Evolutionary conservation across 108 stramenopile species (phyloP).

Genomic region (Licmophora abbreviata): DNA sequence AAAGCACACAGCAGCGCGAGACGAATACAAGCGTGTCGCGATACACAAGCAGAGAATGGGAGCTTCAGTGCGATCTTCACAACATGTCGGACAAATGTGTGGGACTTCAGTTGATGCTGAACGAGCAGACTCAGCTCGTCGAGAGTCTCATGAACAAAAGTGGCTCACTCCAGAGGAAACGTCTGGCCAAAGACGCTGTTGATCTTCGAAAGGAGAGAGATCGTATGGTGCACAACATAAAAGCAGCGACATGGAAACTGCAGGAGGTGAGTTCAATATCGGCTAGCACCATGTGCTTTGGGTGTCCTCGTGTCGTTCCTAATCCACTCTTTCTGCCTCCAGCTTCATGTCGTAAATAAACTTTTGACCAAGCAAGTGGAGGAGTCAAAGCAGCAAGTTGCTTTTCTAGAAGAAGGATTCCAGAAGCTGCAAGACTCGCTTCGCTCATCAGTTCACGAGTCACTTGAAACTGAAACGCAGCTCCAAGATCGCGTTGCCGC

Average conservation of each 20-base stretch:
- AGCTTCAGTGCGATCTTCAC: conserved; percentile 9
- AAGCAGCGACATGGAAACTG: conserved; percentile 16
- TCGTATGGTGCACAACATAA: conserved; percentile 4
- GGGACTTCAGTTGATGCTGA: conserved; percentile 9
- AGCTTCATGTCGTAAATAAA: conserved; percentile 15
- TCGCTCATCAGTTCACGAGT: conserved; percentile 7
- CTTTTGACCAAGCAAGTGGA: conserved; percentile 6
- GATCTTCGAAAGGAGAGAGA: conserved; percentile 8
- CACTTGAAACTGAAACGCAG: conserved; percentile 4
- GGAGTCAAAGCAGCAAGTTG: conserved; percentile 7
- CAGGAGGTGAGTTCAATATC: conserved; percentile 9
- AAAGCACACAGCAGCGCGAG: no score
- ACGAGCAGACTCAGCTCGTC: conserved; percentile 1
- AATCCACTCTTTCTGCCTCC: not conserved
- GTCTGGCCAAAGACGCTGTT: conserved; percentile 8
- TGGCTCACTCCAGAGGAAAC: not conserved
- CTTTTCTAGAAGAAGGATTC: conserved; percentile 13
- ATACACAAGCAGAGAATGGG: conserved; percentile 7
- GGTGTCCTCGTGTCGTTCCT: not conserved
- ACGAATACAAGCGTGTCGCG: no score
- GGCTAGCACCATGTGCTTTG: not conserved
- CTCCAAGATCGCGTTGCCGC: conserved; percentile 3
- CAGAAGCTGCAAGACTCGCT: conserved; percentile 14
- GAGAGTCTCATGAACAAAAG: not conserved
- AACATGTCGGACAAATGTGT: conserved; percentile 11